These are phyloP conservation scores for Brachypodium distachyon DNA, from an alignment of 202 grass and related monocot species.

Conservation along the genomic window DNA sequence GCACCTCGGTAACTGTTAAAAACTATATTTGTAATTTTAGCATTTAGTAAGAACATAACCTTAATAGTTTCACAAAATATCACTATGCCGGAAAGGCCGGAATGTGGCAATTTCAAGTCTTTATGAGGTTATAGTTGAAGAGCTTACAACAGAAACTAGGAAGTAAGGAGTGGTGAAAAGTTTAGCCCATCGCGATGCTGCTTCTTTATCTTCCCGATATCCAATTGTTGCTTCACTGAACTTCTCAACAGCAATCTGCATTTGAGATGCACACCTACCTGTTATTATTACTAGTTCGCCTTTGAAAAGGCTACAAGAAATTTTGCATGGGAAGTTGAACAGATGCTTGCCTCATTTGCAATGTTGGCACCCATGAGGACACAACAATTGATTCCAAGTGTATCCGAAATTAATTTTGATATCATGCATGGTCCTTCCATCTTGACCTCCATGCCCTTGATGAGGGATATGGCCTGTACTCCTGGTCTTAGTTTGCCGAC, in stretches of 20 bases:
- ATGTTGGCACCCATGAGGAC: conserved; percentile 99
- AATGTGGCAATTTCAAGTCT: neutral
- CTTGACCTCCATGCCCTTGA: conserved; percentile 98
- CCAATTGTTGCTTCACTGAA: conserved; percentile 98
- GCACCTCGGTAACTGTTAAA: neutral
- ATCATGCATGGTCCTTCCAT: conserved; percentile 96
- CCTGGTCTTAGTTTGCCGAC: conserved; percentile 69
- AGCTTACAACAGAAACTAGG: conserved; percentile 69
- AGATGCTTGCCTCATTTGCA: conserved; percentile 76
- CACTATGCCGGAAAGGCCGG: neutral
- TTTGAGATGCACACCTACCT: conserved; percentile 3
- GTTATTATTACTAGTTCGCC: neutral
- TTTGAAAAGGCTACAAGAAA: neutral
- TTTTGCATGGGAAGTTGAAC: neutral
- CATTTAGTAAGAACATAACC: neutral
- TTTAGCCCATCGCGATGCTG: conserved; percentile 57
- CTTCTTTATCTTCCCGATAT: conserved; percentile 81
- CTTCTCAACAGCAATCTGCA: conserved; percentile 88
- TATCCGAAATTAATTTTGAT: conserved; percentile 72
- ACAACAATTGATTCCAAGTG: conserved; percentile 83
- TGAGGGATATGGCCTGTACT: conserved; percentile 76
- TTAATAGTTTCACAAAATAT: neutral
- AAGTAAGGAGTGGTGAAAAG: conserved; percentile 79
- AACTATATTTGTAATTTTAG: neutral
- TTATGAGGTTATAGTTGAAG: conserved; percentile 15